Evolutionary conservation across 2,329 filamentous ascomycete genomes (phyloP).

Genomic region (Diaporthe citriasiana): DNA sequence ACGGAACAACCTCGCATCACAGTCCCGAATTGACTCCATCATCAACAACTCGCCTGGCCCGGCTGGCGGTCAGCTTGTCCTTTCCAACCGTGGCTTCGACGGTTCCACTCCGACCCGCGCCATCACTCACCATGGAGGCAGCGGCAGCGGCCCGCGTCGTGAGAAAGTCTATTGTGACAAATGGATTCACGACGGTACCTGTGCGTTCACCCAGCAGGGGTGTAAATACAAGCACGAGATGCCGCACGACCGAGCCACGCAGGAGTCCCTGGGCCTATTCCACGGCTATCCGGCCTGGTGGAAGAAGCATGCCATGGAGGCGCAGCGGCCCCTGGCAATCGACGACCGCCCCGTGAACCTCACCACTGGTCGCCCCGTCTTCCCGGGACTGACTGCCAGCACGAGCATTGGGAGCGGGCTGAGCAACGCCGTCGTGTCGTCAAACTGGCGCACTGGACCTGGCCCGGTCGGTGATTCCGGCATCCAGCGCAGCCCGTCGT

Average conservation of each 20-base stretch:
- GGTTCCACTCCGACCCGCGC: neutral
- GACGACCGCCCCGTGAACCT: conserved; percentile 29
- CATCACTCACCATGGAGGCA: neutral
- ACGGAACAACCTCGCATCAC: neutral
- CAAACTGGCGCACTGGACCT: conserved; percentile 5
- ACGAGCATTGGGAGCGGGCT: neutral
- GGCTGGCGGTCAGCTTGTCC: neutral
- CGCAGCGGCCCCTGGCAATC: conserved; percentile 43
- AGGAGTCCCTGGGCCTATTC: conserved; percentile 79
- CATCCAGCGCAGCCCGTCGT: neutral
- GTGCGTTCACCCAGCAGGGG: conserved; percentile 87
- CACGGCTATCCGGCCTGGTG: conserved; percentile 74
- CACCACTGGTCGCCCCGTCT: neutral
- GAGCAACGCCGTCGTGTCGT: neutral
- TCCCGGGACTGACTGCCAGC: neutral
- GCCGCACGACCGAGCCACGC: conserved; percentile 76
- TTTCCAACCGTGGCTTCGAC: conserved; percentile 11
- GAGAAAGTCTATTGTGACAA: conserved; percentile 87
- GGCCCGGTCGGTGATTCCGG: neutral
- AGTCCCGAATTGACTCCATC: conserved; percentile 57
- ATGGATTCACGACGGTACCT: conserved; percentile 89
- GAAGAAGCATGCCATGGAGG: conserved; percentile 66
- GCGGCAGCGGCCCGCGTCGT: conserved; percentile 53
- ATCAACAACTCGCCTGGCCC: conserved; percentile 46
- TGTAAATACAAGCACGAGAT: conserved; percentile 94